Base-by-base conservation (phyloP, 1,139 yeast species). In the Taphrina betulina region DNA sequence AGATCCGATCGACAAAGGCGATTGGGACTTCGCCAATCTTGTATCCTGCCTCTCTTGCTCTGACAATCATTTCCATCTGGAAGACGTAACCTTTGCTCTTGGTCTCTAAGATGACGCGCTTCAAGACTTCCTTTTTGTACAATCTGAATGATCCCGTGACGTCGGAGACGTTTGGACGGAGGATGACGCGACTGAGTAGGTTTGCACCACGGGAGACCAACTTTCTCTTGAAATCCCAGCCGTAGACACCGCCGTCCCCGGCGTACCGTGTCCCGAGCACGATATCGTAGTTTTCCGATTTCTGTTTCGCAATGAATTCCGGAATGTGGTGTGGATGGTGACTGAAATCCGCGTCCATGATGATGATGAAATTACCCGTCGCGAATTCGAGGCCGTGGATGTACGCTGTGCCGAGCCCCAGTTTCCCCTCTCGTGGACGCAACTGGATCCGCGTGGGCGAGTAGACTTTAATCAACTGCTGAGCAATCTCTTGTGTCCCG, bases 261-360 rank as follows among this genome's bases (percentile, higher is more conserved):
- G 85, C 85, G 65, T 85, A 85, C 66, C 94, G 78, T 16, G 94
- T 85, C 52, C 94, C 94, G n/a, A 92, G 84, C 53, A 85, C 92
- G 68, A 85, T 84, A 65, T 85, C 94, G 65, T 72, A 83, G 70
- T 84, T 71, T 54, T 75, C 78, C 60, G 76, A 73, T 70, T 82
- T 78, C 68, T 85, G 94, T 68, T 81, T 80, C 58, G 77, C 78
- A 64, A 85, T 83, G 67, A 85, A 84, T 67, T 82, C 74, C 3
- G 92, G 92, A 68, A 85, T 84, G 40, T 90, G 85, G 63, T 81
- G 83, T 17, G 94, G 94, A 65, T 71, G 74, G 68, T 85, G 94
- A 12, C 89, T 82, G 71, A 85, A 85, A 69, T 85, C 94, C 14
- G 94, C 94, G 68, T 85, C 94, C 94, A 85, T 85, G 63, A 85